Percentiles rank a stretch among this genome's conserved stretches.
Conservation (phyloP, 306 rosid species). For the Cucurbita pepo region DNA sequence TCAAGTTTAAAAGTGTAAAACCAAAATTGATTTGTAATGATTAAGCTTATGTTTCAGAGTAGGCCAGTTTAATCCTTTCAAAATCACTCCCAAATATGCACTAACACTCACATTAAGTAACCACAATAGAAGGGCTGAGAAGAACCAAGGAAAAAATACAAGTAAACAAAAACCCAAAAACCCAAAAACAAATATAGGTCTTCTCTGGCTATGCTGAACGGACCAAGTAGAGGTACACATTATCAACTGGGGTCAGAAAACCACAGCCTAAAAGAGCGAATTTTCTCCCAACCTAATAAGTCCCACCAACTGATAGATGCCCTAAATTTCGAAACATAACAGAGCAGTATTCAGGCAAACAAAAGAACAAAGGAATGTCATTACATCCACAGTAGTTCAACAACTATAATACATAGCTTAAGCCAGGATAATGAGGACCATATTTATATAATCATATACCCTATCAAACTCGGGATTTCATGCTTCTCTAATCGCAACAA, state of each 20-base stretch:
- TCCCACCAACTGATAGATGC: not conserved
- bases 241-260: not conserved
- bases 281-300: not conserved
- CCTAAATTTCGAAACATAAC: not conserved
- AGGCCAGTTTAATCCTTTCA: no score
- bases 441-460: not conserved
- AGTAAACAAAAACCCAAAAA: not conserved
- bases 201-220: not conserved
- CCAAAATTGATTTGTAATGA: no score
- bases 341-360: not conserved
- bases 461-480: not conserved
- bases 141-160: not conserved
- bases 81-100: no score
- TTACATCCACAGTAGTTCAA: not conserved
- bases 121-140: not conserved
- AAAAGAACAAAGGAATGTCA: not conserved
- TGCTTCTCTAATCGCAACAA: not conserved
- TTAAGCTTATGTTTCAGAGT: no score
- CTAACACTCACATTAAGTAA: not conserved
- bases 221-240: not conserved
- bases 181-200: not conserved
- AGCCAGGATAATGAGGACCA: not conserved
- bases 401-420: not conserved
- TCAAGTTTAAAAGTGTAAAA: no score
- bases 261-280: not conserved